Conservation (phyloP, 768 basidiomycete species). For the Pleurotus sapidus region DNA sequence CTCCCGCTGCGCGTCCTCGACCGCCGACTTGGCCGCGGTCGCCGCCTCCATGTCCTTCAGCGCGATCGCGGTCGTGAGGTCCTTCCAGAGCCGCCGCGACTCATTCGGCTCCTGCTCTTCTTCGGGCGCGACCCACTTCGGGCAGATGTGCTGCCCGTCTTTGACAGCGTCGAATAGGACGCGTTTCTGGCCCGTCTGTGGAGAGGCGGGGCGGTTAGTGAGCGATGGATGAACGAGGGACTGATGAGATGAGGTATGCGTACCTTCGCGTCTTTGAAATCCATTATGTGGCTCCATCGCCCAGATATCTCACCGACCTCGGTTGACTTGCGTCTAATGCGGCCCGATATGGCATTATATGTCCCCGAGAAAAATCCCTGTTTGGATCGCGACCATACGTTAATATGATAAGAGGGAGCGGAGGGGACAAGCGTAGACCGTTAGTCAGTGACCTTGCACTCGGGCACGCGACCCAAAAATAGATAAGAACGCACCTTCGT, state of each 20-base stretch:
- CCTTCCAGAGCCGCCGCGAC: conserved; percentile 85
- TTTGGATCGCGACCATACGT: not conserved
- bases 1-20: conserved; percentile 93
- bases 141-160: conserved; percentile 70
- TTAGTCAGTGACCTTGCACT: not conserved
- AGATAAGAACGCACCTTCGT: conserved; percentile 65
- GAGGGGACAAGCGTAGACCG: not conserved
- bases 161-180: conserved; percentile 82
- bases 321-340: conserved; percentile 58
- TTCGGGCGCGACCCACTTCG: conserved; percentile 84
- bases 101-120: conserved; percentile 88
- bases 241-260: conserved; percentile 1
- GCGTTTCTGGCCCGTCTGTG: conserved; percentile 64
- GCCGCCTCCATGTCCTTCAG: conserved; percentile 93
- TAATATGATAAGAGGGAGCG: not conserved
- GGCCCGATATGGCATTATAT: conserved; percentile 88
- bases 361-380: conserved; percentile 97
- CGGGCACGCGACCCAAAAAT: not conserved
- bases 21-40: conserved; percentile 81
- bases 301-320: conserved; percentile 88
- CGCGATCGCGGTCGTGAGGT: conserved; percentile 82
- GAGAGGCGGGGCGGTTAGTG: not conserved
- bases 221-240: not conserved
- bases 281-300: conserved; percentile 89
- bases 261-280: conserved; percentile 72